These are phyloP conservation scores for Clavulina sp. DNA, from an alignment of 768 basidiomycete genomes.

Conservation along the genomic window DNA sequence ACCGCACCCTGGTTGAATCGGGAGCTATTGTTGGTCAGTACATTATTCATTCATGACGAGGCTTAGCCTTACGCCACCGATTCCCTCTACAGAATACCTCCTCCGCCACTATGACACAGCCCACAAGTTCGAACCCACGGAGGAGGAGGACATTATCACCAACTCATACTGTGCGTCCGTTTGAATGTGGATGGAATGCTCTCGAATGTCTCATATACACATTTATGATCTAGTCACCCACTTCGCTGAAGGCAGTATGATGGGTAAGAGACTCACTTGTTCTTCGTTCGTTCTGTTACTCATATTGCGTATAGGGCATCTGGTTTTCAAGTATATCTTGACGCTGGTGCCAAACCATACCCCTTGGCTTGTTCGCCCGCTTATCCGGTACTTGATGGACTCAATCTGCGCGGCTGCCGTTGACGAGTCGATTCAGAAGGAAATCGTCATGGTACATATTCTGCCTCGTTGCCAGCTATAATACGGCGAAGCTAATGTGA, in stretches of 20 bases:
- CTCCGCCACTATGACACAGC: constrained; percentile 23
- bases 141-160: constrained; percentile 8
- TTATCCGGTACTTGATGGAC: constrained; percentile 10
- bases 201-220: no score
- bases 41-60: not conserved
- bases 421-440: not conserved
- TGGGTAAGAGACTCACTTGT: no score
- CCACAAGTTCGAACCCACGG: constrained; percentile 9
- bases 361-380: constrained; percentile 6
- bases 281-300: no score
- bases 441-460: not conserved
- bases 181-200: not conserved
- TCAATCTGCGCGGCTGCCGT: constrained; percentile 4
- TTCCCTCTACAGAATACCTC: constrained; percentile 23
- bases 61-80: not conserved
- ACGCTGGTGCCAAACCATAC: constrained; percentile 5
- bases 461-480: not conserved
- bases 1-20: constrained; percentile 27
- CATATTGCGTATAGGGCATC: no score
- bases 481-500: no score
- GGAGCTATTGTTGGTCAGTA: constrained; percentile 27
- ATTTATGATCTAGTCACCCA: constrained; percentile 10
- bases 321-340: constrained; percentile 12
- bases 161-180: constrained; percentile 10
- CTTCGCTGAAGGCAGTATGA: constrained; percentile 15